Conservation (phyloP, 75 land plant genomes). For the Adiantum capillusveneris region DNA sequence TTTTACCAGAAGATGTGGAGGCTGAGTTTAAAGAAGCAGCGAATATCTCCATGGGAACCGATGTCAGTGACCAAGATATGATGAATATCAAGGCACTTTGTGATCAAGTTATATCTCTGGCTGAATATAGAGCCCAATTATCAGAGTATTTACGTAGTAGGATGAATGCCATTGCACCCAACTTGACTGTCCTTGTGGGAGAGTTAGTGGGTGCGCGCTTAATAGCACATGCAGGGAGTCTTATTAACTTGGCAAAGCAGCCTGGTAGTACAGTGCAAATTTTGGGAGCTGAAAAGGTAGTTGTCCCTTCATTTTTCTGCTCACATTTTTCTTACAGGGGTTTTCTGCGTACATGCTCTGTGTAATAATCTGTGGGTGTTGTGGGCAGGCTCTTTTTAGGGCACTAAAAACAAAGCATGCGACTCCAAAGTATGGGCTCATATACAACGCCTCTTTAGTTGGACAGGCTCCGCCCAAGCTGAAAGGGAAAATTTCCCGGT, state of each 20-base stretch:
- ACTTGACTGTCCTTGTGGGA: conserved; percentile 87
- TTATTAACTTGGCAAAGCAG: conserved; percentile 89
- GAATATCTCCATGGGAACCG: conserved; percentile 94
- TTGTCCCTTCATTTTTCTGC: background rate
- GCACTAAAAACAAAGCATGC: conserved; percentile 95
- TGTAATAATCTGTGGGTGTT: too few relatives aligned
- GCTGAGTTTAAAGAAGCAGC: conserved; percentile 76
- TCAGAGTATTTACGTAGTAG: conserved; percentile 83
- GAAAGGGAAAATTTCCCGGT: conserved; percentile 90
- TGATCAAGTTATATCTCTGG: conserved; percentile 79
- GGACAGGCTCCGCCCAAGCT: conserved; percentile 95
- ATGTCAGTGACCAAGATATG: conserved; percentile 84
- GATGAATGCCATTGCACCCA: conserved; percentile 98
- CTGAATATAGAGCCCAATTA: conserved; percentile 85
- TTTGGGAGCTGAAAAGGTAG: conserved; percentile 93
- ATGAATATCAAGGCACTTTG: conserved; percentile 77
- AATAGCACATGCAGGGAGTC: conserved; percentile 97
- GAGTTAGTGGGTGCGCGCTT: conserved; percentile 97
- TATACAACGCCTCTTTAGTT: conserved; percentile 88
- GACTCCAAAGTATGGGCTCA: conserved; percentile 97
- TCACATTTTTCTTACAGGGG: too few relatives aligned
- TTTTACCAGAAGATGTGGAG: conserved; percentile 78
- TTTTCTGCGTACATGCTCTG: too few relatives aligned
- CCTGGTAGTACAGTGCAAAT: conserved; percentile 98
- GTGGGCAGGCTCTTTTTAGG: conserved; percentile 73